Evolutionary conservation across 1,284 basidiomycete species (phyloP).

Genomic region (Tremellales sp.): DNA sequence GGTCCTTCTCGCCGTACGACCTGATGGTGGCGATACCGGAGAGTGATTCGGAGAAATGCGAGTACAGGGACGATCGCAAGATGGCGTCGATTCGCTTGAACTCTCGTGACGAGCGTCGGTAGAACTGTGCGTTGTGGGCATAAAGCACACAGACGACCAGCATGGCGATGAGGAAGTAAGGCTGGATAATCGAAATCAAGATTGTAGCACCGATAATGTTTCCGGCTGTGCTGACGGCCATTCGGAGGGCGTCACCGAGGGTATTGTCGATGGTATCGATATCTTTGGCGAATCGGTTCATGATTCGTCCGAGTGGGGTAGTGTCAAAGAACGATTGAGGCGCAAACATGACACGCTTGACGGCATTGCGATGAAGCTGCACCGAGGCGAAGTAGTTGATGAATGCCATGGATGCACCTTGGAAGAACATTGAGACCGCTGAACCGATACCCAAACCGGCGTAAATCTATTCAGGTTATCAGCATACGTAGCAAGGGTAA

Average conservation of each 20-base stretch:
- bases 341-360: conserved; percentile 62
- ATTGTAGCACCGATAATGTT: conserved; percentile 56
- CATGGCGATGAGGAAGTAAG: conserved; percentile 78
- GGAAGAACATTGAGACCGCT: conserved; percentile 53
- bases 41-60: conserved; percentile 84
- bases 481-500: no score
- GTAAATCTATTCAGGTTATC: no score
- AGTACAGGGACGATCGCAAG: conserved; percentile 59
- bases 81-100: conserved; percentile 59
- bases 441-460: conserved; percentile 54
- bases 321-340: conserved; percentile 89
- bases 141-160: conserved; percentile 56
- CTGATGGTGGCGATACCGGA: conserved; percentile 79
- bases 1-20: conserved; percentile 68
- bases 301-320: conserved; percentile 80
- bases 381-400: conserved; percentile 62
- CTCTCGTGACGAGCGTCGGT: conserved; percentile 81
- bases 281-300: conserved; percentile 52
- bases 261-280: conserved; percentile 80
- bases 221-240: conserved; percentile 53
- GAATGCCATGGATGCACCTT: conserved; percentile 52
- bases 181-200: conserved; percentile 68
- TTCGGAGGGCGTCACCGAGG: conserved; percentile 66
- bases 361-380: conserved; percentile 56
- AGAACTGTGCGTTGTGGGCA: conserved; percentile 68